These are phyloP conservation scores for Aspergillus sp. DNA, from an alignment of 2,329 filamentous ascomycete species.

Conservation along the genomic window DNA sequence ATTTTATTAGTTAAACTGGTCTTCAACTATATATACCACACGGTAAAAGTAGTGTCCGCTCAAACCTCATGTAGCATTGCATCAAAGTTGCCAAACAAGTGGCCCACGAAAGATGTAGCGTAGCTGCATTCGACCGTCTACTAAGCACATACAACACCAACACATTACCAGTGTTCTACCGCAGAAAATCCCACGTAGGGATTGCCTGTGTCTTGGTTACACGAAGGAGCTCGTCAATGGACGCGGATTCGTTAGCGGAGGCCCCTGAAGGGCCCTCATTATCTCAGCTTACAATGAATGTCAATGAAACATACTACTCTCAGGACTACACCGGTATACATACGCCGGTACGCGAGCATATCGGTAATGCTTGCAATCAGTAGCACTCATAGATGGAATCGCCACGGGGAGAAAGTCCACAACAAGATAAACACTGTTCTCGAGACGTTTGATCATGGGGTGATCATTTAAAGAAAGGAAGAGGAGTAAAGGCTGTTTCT, in stretches of 20 bases:
- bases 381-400: constrained; percentile 39
- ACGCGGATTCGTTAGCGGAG: background rate
- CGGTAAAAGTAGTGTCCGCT: too few species aligned
- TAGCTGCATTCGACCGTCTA: too few species aligned
- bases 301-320: background rate
- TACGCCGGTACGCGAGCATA: constrained; percentile 37
- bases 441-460: background rate
- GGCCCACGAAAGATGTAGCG: background rate
- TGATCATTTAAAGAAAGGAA: background rate
- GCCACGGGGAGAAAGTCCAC: constrained; percentile 21
- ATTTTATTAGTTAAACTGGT: too few species aligned
- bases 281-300: background rate
- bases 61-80: background rate
- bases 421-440: background rate
- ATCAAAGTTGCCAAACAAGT: background rate
- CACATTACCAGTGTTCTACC: background rate
- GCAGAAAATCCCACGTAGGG: background rate
- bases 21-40: too few species aligned
- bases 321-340: constrained; percentile 26
- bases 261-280: background rate
- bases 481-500: too few species aligned
- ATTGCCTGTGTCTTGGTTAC: background rate
- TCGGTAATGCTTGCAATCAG: constrained; percentile 42
- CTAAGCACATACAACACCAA: too few species aligned
- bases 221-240: background rate